phyloP scores from a whole-genome alignment of 2,329 filamentous ascomycete genomes.

The Mycocentrospora acerina region DNA sequence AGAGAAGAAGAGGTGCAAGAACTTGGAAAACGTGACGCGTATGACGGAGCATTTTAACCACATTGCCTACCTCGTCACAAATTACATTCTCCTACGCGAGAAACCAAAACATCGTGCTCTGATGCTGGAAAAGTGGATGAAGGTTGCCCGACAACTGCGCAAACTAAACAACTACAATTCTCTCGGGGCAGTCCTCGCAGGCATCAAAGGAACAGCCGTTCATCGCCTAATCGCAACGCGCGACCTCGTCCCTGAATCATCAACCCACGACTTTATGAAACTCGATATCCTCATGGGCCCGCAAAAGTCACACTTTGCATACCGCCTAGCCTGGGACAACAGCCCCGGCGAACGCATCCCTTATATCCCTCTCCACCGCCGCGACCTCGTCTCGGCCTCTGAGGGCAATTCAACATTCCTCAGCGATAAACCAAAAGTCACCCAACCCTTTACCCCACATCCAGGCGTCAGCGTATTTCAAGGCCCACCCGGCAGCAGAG shows the following conservation, averaged over 20 bases:
- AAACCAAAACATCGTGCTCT: slow-evolving; percentile 93
- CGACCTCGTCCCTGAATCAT: slow-evolving; percentile 68
- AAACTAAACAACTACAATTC: slow-evolving; percentile 97
- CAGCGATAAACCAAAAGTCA: slow-evolving; percentile 48
- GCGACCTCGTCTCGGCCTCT: slow-evolving; percentile 88
- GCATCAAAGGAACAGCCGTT: slow-evolving; percentile 84
- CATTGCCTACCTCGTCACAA: slow-evolving; percentile 56
- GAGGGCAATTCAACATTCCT: slow-evolving; percentile 91
- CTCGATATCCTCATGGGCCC: slow-evolving; percentile 91
- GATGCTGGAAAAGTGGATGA: slow-evolving; percentile 95
- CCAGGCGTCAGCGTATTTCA: slow-evolving; percentile 40
- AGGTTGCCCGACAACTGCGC: slow-evolving; percentile 77
- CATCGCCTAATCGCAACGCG: slow-evolving; percentile 80
- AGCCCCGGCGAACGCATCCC: slow-evolving; percentile 87
- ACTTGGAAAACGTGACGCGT: slow-evolving; percentile 82
- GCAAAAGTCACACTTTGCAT: slow-evolving; percentile 89
- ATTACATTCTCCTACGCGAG: slow-evolving; percentile 73
- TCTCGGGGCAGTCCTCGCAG: slow-evolving; percentile 88
- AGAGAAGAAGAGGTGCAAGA: slow-evolving; percentile 73
- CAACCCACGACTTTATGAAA: slow-evolving; percentile 82
- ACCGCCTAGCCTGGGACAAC: slow-evolving; percentile 97
- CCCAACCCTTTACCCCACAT: slow-evolving; percentile 34
- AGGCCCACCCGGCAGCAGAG: slow-evolving; percentile 26
- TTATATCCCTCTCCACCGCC: slow-evolving; percentile 84
- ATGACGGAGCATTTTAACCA: slow-evolving; percentile 83